These are phyloP conservation scores for Pistacia vera DNA, from an alignment of 345 rosid species.

Conservation along the genomic window DNA sequence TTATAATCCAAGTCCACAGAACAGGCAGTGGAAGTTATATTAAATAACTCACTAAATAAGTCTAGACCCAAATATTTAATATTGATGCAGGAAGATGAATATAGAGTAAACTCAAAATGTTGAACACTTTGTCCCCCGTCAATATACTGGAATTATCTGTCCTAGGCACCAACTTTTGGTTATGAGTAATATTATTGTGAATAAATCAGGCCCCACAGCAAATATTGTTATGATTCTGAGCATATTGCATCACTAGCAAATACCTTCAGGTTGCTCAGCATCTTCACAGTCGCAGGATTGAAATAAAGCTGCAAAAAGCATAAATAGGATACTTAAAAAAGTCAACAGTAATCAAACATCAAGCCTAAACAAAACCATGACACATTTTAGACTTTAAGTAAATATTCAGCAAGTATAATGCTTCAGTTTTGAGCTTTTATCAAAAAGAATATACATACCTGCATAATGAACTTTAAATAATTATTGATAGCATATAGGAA, in stretches of 20 bases:
- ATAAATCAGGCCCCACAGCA: neutral
- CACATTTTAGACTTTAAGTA: neutral
- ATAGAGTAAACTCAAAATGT: neutral
- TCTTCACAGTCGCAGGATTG: slow-evolving; percentile 65
- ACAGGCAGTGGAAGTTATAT: neutral
- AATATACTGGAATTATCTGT: neutral
- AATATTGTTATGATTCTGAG: neutral
- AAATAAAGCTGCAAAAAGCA: slow-evolving; percentile 48
- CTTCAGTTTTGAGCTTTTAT: neutral
- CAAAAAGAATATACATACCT: slow-evolving; percentile 39
- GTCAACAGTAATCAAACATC: neutral
- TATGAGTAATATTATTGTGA: neutral
- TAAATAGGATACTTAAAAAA: slow-evolving; percentile 4
- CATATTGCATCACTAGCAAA: neutral
- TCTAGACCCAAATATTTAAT: neutral
- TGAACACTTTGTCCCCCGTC: neutral
- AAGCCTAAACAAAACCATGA: neutral
- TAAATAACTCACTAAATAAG: neutral
- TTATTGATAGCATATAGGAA: slow-evolving; percentile 70
- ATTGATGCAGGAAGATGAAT: neutral
- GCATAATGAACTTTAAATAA: slow-evolving; percentile 73
- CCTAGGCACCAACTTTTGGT: neutral
- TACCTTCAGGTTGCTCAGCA: slow-evolving; percentile 68
- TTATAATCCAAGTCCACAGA: neutral
- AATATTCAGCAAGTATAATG: neutral